A percentile compares a stretch with the other conserved stretches of the same genome.
These are phyloP conservation scores for Agroathelia rolfsii DNA, from an alignment of 1,284 basidiomycete species.

Conservation along the genomic window DNA sequence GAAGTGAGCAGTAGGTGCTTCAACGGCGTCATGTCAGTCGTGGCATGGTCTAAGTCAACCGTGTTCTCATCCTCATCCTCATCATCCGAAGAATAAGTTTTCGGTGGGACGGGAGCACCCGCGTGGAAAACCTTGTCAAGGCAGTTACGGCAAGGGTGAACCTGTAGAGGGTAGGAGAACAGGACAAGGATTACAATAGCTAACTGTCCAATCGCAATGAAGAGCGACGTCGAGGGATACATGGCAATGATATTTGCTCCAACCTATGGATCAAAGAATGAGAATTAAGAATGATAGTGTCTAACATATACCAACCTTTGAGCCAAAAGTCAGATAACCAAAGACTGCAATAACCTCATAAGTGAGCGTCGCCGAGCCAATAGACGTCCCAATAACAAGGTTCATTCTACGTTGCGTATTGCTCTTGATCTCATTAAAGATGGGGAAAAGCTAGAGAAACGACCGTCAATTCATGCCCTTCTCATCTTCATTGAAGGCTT, in stretches of 20 bases:
- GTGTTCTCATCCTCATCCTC: constrained; percentile 36
- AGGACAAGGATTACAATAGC: constrained; percentile 87
- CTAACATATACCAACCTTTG: constrained; percentile 33
- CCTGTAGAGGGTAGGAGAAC: constrained; percentile 89
- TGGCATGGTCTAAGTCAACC: constrained; percentile 43
- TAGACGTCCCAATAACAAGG: constrained; percentile 76
- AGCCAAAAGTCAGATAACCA: constrained; percentile 95
- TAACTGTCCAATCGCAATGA: constrained; percentile 88
- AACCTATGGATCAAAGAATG: constrained; percentile 38
- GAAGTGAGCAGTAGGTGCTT: constrained; percentile 74
- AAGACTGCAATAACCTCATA: constrained; percentile 83
- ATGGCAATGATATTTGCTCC: constrained; percentile 88
- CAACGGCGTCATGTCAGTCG: constrained; percentile 55
- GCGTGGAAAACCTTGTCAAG: constrained; percentile 80
- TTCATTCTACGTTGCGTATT: constrained; percentile 84
- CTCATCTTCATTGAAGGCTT: no score
- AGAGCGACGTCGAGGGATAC: constrained; percentile 89
- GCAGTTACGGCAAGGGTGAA: constrained; percentile 89
- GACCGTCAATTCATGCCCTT: constrained; percentile 17
- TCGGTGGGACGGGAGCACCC: constrained; percentile 22
- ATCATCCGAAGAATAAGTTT: constrained; percentile 16
- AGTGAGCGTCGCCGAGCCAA: constrained; percentile 68
- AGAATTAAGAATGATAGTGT: constrained; percentile 4
- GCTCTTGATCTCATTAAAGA: constrained; percentile 84
- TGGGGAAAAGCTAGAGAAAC: constrained; percentile 64